Evolutionary conservation across 2,329 filamentous ascomycete species (phyloP), one percentile per base, ranked within the genome.

Genomic region (Graphilbum sp.): DNA sequence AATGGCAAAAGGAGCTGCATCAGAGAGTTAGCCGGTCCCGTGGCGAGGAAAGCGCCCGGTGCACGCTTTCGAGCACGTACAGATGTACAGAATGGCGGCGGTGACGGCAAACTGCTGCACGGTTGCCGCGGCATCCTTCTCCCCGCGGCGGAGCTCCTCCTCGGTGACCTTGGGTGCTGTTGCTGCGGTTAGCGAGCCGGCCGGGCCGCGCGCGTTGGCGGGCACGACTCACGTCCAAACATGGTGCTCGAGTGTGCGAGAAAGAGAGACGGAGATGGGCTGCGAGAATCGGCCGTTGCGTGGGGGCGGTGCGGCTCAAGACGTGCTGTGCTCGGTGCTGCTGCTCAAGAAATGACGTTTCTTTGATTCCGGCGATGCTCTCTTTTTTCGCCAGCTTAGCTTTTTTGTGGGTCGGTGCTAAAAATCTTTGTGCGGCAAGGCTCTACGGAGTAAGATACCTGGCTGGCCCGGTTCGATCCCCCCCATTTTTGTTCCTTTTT

Each of bases 71-170:
- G 15, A 17, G 20, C 25, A 54, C 79, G 41, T 73, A 90, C 83
- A 84, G 43, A 90, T 61, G 55, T 88, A 88, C 35, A 90, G 67
- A 36, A 81, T 57, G 30, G 77, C 64, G 45, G 75, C 76, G 15
- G 74, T 73, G 30, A 72, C 67, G 39, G 78, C 54, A 44, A 79
- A 79, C 50, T 66, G 68, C 61, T 80, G 75, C 47, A 88, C 63
- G 36, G 76, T 79, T 48, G 67, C 65, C 51, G 62, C 63, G 36
- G 82, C 80, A 55, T 79, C 70, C 43, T 65, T 63, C 65, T 87
- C 80, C 55, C 76, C 68, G 51, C 66, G 64, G 53, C 67, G 68
- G 54, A 87, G 69, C 68, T 87, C 79, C 57, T 78, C 75, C 42
- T 71, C 63, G 42, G 74, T 74, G 50, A 75, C 69, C 56, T 75